Evolutionary conservation across 805 yeast species (phyloP).

Genomic region (Schizosaccharomyces japonicus): DNA sequence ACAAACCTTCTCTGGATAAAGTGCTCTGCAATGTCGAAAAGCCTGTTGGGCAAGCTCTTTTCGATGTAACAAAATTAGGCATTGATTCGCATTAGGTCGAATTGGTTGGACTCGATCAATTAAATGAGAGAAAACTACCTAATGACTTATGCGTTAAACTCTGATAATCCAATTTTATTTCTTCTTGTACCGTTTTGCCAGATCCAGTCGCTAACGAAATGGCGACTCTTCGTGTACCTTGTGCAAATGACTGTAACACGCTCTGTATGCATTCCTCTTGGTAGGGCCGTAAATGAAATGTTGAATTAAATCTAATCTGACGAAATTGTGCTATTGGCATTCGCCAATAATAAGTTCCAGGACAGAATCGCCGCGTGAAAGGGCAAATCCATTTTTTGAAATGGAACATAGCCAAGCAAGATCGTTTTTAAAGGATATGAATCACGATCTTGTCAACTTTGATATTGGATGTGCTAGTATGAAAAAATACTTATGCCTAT

Average conservation of each 20-base stretch:
- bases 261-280: conserved; percentile 45
- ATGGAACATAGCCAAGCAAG: too few species aligned
- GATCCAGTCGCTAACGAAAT: conserved; percentile 85
- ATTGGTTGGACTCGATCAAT: conserved; percentile 16
- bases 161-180: conserved; percentile 32
- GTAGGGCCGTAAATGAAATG: conserved; percentile 31
- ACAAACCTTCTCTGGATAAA: conserved; percentile 23
- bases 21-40: conserved; percentile 21
- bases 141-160: conserved; percentile 12
- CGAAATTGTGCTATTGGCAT: too few species aligned
- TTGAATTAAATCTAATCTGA: too few species aligned
- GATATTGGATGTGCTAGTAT: too few species aligned
- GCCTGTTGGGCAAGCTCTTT: conserved; percentile 62
- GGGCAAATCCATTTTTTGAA: too few species aligned
- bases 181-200: conserved; percentile 72
- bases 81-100: conserved; percentile 16
- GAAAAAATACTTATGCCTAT: too few species aligned
- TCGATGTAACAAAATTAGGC: conserved; percentile 54
- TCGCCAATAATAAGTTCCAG: too few species aligned
- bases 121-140: conserved; percentile 11
- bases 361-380: too few species aligned
- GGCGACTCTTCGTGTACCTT: conserved; percentile 36
- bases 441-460: too few species aligned
- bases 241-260: conserved; percentile 26
- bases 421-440: too few species aligned